Conservation (phyloP, 169 alveolate genomes). For the Cryptosporidium muris region DNA sequence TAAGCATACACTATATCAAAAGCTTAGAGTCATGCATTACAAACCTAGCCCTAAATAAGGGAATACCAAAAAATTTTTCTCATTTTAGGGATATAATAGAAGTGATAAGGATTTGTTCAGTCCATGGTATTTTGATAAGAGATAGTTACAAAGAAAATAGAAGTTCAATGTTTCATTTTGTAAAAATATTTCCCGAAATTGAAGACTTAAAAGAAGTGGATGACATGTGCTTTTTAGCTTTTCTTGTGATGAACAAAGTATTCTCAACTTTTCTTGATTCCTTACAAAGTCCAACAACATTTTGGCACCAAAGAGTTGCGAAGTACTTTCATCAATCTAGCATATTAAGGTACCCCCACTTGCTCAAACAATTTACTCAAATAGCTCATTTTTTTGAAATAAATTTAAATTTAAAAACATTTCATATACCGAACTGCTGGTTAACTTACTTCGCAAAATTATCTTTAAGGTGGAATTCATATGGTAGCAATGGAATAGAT, state of each 20-base stretch:
- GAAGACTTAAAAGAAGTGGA: constrained; percentile 34
- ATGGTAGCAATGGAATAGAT: constrained; percentile 30
- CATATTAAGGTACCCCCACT: constrained; percentile 42
- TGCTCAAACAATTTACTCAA: constrained; percentile 20
- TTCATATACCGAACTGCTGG: constrained; percentile 60
- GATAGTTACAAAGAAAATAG: neutral
- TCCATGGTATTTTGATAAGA: constrained; percentile 49
- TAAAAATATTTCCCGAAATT: constrained; percentile 58
- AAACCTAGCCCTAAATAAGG: constrained; percentile 11
- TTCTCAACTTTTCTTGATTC: constrained; percentile 49
- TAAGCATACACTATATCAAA: constrained; percentile 38
- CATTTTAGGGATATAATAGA: constrained; percentile 60
- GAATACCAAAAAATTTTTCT: constrained; percentile 33
- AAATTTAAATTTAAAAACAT: constrained; percentile 22
- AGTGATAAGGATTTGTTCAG: constrained; percentile 33
- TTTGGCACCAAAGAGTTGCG: constrained; percentile 43
- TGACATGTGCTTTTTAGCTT: constrained; percentile 68
- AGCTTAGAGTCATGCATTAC: neutral
- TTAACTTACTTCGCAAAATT: constrained; percentile 56
- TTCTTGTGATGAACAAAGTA: constrained; percentile 37
- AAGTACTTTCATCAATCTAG: constrained; percentile 57
- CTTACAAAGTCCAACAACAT: constrained; percentile 32
- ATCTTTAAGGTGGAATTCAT: constrained; percentile 58
- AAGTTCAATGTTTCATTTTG: constrained; percentile 47
- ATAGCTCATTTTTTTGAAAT: constrained; percentile 33